Evolutionary conservation across 2,329 filamentous ascomycete genomes (phyloP), one percentile per base, ranked within the genome.

Genomic region (Pseudogymnoascus sp.): DNA sequence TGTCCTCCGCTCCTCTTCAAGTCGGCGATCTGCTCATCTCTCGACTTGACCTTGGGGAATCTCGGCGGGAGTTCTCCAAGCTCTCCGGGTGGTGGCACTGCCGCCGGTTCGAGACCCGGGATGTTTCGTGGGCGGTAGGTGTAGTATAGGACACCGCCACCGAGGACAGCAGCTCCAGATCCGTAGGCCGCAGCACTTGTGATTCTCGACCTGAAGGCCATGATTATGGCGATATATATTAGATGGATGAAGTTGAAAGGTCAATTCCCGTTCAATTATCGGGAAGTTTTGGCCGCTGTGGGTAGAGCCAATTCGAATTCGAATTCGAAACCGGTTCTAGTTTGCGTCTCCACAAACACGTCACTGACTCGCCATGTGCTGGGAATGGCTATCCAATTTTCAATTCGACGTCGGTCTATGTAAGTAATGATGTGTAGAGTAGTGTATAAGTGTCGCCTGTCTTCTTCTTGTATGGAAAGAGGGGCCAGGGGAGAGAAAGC

Each of bases 101-200:
- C 84, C 3, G 88, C 82, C 11, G 83, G 82, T 66, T 89, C 86
- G 66, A 81, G 82, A 60, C 88, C 88, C 55, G 88, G 88, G 64
- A 91, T 88, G 72, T 89, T 85, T 69, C 86, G 82, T 11, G 88
- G 88, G 38, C 87, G 84, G 75, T 89, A 89, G 66, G 77, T 73
- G 63, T 79, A 75, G 72, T 84, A 84, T 62, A 84, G 75, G 33
- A 75, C 74, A 61, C 77, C 77, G 60, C 77, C 78, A 65, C 77
- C 78, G 49, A 77, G 72, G 42, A 73, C 72, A 64, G 77, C 76
- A 42, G 77, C 80, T 64, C 75, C 79, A 19, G 80, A 74, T 58
- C 78, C 78, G 72, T 83, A 83, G 55, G 82, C 76, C 60, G 82
- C 72, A 62, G 76, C 77, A 71, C 75, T 78, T 62, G 82, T 72